Percentiles rank a stretch among this genome's conserved stretches.
Evolutionary conservation across 305 asterid genomes (phyloP).

Genomic region (Withania somnifera): DNA sequence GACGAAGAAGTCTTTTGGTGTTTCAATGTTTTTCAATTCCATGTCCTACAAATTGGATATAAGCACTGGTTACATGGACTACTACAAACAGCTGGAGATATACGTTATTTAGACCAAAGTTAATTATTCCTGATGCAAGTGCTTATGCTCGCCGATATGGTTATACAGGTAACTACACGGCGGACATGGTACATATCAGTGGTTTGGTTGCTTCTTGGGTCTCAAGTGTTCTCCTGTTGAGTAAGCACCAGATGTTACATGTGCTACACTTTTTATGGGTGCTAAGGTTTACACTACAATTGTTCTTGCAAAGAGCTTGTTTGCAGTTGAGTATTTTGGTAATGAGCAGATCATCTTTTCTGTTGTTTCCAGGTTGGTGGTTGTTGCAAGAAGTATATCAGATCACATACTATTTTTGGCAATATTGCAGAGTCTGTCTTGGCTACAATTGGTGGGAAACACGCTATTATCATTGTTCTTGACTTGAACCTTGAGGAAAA

Average conservation of each 20-base stretch:
- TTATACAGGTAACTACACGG: conserved; percentile 16
- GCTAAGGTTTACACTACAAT: not conserved
- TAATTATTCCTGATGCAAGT: not conserved
- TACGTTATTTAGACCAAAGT: not conserved
- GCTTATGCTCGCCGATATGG: not conserved
- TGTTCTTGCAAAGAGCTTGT: not conserved
- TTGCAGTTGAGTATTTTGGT: not conserved
- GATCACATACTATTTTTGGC: not conserved
- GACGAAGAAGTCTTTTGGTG: no score
- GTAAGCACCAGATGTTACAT: conserved; percentile 69
- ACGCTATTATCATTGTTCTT: not conserved
- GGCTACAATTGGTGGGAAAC: not conserved
- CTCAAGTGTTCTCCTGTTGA: conserved; percentile 75
- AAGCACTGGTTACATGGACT: no score
- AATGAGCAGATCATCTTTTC: not conserved
- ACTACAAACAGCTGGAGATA: conserved; percentile 12
- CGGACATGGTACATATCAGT: conserved; percentile 89
- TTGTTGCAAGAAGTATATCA: not conserved
- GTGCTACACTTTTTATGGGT: not conserved
- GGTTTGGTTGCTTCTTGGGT: conserved; percentile 90
- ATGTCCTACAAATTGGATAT: no score
- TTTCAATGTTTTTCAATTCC: no score
- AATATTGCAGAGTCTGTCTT: not conserved
- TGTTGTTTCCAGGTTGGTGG: not conserved
- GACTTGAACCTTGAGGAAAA: not conserved